Conservation (phyloP, 2,329 filamentous ascomycete genomes). For the Byssochlamys sp. region DNA sequence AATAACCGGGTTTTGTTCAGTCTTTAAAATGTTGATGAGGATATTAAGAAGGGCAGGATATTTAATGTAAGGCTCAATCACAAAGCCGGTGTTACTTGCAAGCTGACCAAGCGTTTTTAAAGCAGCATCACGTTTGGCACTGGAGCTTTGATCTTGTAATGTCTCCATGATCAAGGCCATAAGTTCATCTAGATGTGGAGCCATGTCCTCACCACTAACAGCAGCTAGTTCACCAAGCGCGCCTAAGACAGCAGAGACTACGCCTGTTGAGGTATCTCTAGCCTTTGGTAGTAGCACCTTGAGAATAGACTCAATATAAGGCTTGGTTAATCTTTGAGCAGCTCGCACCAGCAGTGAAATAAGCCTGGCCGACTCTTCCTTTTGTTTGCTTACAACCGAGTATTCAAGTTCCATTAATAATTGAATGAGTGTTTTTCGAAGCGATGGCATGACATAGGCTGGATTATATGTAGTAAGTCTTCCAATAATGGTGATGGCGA, state of each 20-base stretch:
- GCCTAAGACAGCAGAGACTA: slow-evolving; percentile 84
- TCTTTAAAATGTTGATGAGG: slow-evolving; percentile 85
- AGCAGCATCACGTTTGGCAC: slow-evolving; percentile 80
- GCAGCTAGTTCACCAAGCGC: slow-evolving; percentile 89
- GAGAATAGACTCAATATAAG: slow-evolving; percentile 94
- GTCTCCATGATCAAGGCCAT: slow-evolving; percentile 95
- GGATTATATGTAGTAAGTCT: slow-evolving; percentile 83
- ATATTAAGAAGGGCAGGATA: slow-evolving; percentile 89
- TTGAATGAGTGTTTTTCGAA: slow-evolving; percentile 91
- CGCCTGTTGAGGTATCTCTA: slow-evolving; percentile 70
- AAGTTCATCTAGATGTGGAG: slow-evolving; percentile 75
- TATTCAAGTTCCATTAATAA: slow-evolving; percentile 94
- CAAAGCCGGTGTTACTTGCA: slow-evolving; percentile 92
- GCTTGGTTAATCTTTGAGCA: slow-evolving; percentile 82
- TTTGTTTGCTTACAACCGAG: slow-evolving; percentile 83
- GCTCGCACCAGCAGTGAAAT: slow-evolving; percentile 88
- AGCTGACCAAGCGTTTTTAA: slow-evolving; percentile 83
- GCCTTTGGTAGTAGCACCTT: slow-evolving; percentile 89
- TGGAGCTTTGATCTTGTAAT: slow-evolving; percentile 84
- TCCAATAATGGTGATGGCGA: slow-evolving; percentile 90
- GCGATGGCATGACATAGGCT: slow-evolving; percentile 89
- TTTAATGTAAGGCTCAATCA: slow-evolving; percentile 89
- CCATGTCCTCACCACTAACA: slow-evolving; percentile 89
- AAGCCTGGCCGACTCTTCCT: slow-evolving; percentile 89
- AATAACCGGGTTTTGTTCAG: slow-evolving; percentile 75